These are phyloP conservation scores for Cercophora sp. DNA, from an alignment of 495 filamentous ascomycete species.

Conservation along the genomic window DNA sequence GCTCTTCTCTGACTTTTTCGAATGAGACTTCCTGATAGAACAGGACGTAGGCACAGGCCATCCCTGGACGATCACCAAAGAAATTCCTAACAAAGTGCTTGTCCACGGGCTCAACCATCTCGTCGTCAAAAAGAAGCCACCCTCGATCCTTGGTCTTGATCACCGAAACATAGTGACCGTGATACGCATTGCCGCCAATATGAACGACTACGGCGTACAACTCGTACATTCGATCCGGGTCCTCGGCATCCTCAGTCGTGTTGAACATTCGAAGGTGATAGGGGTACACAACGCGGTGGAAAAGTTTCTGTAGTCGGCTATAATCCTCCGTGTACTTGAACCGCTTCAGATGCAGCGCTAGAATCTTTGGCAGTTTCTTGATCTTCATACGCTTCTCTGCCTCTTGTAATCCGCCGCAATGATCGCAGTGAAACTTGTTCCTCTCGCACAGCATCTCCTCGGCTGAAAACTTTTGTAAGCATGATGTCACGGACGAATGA, in stretches of 20 bases:
- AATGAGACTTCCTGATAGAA: conserved; percentile 97
- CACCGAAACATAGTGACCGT: conserved; percentile 95
- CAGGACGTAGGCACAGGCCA: conserved; percentile 93
- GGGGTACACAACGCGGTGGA: conserved; percentile 94
- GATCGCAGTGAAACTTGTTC: conserved; percentile 98
- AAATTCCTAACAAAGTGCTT: conserved; percentile 97
- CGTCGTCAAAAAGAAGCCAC: conserved; percentile 95
- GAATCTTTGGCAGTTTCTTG: conserved; percentile 84
- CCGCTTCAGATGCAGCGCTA: conserved; percentile 89
- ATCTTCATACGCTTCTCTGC: conserved; percentile 99
- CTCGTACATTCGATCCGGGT: conserved; percentile 92
- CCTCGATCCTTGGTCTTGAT: conserved; percentile 96
- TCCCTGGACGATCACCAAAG: conserved; percentile 86
- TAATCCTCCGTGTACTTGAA: conserved; percentile 98
- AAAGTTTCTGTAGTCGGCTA: conserved; percentile 89
- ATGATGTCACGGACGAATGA: conserved; percentile 94
- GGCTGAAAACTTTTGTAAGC: conserved; percentile 89
- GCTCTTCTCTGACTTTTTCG: conserved; percentile 75
- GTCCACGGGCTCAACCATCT: conserved; percentile 96
- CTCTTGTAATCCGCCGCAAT: conserved; percentile 93
- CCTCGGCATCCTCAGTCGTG: conserved; percentile 93
- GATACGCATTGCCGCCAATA: conserved; percentile 96
- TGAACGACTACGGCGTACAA: conserved; percentile 98
- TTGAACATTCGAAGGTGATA: conserved; percentile 97
- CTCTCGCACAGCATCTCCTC: conserved; percentile 98